Evolutionary conservation across 1,139 yeast genomes (phyloP).

Genomic region (Candida freyschussii): DNA sequence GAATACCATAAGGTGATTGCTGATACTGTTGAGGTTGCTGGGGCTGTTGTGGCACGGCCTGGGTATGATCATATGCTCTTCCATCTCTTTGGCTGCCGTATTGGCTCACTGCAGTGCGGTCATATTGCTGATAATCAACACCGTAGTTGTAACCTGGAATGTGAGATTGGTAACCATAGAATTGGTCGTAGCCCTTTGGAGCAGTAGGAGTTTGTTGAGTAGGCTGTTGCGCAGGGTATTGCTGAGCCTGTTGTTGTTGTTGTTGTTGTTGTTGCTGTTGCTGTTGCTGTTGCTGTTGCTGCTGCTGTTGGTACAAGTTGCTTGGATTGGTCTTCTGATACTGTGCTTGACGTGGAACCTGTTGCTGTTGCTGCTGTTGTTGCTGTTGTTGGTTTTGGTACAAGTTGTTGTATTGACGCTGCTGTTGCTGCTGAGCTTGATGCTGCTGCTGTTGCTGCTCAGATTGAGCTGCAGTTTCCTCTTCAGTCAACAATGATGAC

Average conservation of each 20-base stretch:
- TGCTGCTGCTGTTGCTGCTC: constrained; percentile 14
- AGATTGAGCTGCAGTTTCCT: constrained; percentile 29
- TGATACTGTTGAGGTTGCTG: constrained; percentile 21
- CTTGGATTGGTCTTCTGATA: constrained; percentile 18
- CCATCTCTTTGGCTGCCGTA: constrained; percentile 9
- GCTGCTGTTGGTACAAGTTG: constrained; percentile 13
- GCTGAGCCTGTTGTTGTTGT: constrained; percentile 19
- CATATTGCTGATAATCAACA: constrained; percentile 16
- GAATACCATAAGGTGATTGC: constrained; percentile 24
- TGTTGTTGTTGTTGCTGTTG: constrained; percentile 20
- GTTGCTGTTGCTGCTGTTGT: constrained; percentile 16
- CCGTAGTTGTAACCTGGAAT: constrained; percentile 32
- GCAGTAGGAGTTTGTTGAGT: constrained; percentile 22
- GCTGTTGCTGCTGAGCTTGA: constrained; percentile 17
- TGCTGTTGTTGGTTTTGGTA: constrained; percentile 21
- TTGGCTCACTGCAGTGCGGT: constrained; percentile 9
- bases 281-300: constrained; percentile 12
- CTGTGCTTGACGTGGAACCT: constrained; percentile 23
- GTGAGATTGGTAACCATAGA: constrained; percentile 18
- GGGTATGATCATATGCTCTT: constrained; percentile 13
- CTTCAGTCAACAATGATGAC: constrained; percentile 50
- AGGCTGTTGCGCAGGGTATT: constrained; percentile 16
- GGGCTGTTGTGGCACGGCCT: constrained; percentile 14
- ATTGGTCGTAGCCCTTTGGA: constrained; percentile 28
- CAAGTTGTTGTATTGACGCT: constrained; percentile 19